Base-by-base conservation (phyloP, 2,329 filamentous ascomycete species). In the Alternaria hordeiaustralica region DNA sequence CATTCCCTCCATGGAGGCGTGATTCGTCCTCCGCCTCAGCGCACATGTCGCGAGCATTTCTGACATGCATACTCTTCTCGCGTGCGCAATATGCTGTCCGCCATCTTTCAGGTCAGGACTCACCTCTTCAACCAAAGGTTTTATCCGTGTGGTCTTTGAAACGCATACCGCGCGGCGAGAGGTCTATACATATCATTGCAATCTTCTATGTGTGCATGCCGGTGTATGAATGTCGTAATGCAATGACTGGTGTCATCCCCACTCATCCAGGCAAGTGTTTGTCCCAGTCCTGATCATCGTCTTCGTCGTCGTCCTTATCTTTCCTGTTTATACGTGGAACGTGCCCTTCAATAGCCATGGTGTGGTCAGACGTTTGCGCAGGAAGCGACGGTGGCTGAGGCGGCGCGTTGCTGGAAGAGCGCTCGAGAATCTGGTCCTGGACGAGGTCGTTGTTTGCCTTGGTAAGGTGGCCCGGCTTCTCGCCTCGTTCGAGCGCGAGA, bases 401-500 rank as follows among this genome's bases (percentile, higher is more conserved):
- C 8, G 71, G 66, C 15, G 64, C 65, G n/a, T 21, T 60, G 59
- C 49, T 73, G 4, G 67, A 62, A 3, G 63, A 68, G 6, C 70
- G 71, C 60, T 80, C 77, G 30, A 71, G 73, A 65, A 80, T 78
- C 28, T 70, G 65, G 36, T 72, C 71, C 26, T 73, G 70, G 47
- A 79, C 68, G 44, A 80, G 72, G 23, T 75, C 73, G 49, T 70
- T 73, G 66, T 72, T 78, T 13, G 72, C 71, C 58, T 75, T 78
- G 69, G 58, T 72, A 47, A 74, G 61, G 12, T 69, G 64, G 11
- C 74, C 72, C 4, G 72, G 72, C 68, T 74, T 77, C 66, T 84
- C 83, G 55, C 82, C 83, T 30, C 83, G 78, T 68, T 85, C 83
- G 6, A 79, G 61, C 0, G 82, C 82, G 6, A 85, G 73, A 50